Evolutionary conservation across 2,329 filamentous ascomycete species (phyloP).

Genomic region (Aspergillus viridinutans): DNA sequence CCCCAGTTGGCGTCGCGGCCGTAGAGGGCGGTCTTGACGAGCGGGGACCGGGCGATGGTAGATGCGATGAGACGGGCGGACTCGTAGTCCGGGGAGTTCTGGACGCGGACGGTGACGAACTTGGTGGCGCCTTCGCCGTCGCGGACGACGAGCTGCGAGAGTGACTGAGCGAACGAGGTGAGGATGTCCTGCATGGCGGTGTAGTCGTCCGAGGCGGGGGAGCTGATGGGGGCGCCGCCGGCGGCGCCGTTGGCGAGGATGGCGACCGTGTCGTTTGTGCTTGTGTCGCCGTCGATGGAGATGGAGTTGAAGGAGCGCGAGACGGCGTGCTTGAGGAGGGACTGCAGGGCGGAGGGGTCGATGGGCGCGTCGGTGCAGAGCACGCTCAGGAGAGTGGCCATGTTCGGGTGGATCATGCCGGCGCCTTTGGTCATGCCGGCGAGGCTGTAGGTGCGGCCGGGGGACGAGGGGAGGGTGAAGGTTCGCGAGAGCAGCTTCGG

Average conservation of each 20-base stretch:
- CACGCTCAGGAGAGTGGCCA: constrained; percentile 91
- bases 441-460: constrained; percentile 71
- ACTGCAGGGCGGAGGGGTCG: constrained; percentile 62
- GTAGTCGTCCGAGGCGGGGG: constrained; percentile 57
- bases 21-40: constrained; percentile 96
- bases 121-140: constrained; percentile 98
- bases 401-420: constrained; percentile 99
- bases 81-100: constrained; percentile 63
- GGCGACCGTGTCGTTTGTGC: constrained; percentile 93
- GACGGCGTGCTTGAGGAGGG: constrained; percentile 68
- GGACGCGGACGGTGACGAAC: constrained; percentile 88
- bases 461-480: constrained; percentile 79
- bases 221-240: constrained; percentile 62
- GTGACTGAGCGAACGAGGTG: constrained; percentile 71
- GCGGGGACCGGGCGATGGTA: constrained; percentile 82
- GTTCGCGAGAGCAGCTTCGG: constrained; percentile 85
- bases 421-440: constrained; percentile 97
- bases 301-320: constrained; percentile 93
- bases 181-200: constrained; percentile 66
- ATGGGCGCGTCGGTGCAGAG: constrained; percentile 89
- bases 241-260: constrained; percentile 94
- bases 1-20: constrained; percentile 99
- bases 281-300: constrained; percentile 94
- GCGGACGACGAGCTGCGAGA: constrained; percentile 89
- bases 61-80: constrained; percentile 77